Conservation (phyloP, 2,329 filamentous ascomycete species). For the Sclerotinia minor region DNA sequence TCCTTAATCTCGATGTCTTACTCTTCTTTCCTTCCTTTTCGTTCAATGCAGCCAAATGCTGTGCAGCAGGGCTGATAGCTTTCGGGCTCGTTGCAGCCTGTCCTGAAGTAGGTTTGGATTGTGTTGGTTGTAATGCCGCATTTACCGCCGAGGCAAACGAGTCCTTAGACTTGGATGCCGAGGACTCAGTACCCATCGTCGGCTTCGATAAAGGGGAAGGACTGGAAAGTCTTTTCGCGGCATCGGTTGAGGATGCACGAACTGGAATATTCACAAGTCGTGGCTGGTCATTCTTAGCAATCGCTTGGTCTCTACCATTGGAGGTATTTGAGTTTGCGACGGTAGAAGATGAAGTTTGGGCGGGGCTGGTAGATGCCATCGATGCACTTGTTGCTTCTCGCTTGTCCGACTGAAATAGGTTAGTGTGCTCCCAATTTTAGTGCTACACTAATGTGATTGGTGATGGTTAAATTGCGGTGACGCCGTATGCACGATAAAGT, state of each 20-base stretch:
- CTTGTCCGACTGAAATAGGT: constrained; percentile 58
- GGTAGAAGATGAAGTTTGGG: constrained; percentile 44
- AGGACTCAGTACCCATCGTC: constrained; percentile 58
- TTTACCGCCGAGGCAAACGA: constrained; percentile 44
- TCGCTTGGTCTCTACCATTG: constrained; percentile 47
- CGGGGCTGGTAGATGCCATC: constrained; percentile 43
- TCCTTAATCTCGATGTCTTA: constrained; percentile 81
- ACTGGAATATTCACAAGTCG: constrained; percentile 60
- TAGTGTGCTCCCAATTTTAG: constrained; percentile 46
- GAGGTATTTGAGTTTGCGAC: constrained; percentile 27
- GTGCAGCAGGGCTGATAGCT: constrained; percentile 63
- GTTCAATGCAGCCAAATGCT: constrained; percentile 83
- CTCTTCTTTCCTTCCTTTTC: constrained; percentile 78
- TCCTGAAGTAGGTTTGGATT: constrained; percentile 38
- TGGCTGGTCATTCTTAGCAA: constrained; percentile 53
- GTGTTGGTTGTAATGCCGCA: constrained; percentile 40
- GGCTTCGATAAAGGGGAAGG: constrained; percentile 76
- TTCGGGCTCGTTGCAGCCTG: constrained; percentile 42
- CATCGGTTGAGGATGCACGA: constrained; percentile 59
- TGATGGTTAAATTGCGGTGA: constrained; percentile 38
- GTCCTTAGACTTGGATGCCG: constrained; percentile 47
- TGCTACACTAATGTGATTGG: constrained; percentile 36
- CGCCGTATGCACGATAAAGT: constrained; percentile 30
- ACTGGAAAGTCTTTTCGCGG: constrained; percentile 63
- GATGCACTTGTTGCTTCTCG: constrained; percentile 52